Conservation (phyloP, 106 monocot genomes). For the Hemerocallis citrina region DNA sequence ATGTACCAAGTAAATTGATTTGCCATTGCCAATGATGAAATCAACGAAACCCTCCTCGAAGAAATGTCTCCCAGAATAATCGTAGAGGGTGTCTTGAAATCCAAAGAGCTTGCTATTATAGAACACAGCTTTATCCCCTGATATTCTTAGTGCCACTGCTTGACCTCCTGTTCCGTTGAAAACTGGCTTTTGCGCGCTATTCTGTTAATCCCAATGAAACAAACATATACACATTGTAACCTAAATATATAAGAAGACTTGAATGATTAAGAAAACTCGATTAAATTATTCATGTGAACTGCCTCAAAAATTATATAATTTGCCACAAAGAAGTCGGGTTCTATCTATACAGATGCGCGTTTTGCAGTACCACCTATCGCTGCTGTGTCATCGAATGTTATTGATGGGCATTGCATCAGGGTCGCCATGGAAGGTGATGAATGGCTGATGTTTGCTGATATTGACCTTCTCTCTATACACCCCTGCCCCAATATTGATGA, state of each 20-base stretch:
- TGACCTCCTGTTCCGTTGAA: constrained; percentile 18
- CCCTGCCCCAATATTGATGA: constrained; percentile 15
- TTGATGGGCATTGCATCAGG: constrained; percentile 14
- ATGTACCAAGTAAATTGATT: no score
- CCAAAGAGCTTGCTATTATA: constrained; percentile 34
- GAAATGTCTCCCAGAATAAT: constrained; percentile 45
- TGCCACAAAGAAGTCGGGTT: constrained; percentile 25
- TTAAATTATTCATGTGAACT: neutral
- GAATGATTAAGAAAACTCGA: neutral
- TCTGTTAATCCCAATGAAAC: constrained; percentile 14
- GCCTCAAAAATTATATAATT: constrained; percentile 27
- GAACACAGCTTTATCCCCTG: constrained; percentile 39
- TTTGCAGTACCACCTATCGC: constrained; percentile 13
- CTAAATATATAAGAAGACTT: neutral
- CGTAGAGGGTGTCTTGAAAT: constrained; percentile 54
- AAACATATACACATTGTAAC: neutral
- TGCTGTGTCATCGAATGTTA: constrained; percentile 18
- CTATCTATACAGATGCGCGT: constrained; percentile 28
- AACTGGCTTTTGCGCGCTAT: constrained; percentile 22
- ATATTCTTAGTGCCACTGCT: constrained; percentile 40
- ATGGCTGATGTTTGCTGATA: neutral
- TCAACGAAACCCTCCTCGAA: constrained; percentile 40
- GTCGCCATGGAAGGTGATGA: constrained; percentile 14
- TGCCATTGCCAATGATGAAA: constrained; percentile 51
- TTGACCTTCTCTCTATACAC: constrained; percentile 18